These are phyloP conservation scores for Pseudogymnoascus sp. DNA, from an alignment of 2,329 filamentous ascomycete species.

Conservation along the genomic window DNA sequence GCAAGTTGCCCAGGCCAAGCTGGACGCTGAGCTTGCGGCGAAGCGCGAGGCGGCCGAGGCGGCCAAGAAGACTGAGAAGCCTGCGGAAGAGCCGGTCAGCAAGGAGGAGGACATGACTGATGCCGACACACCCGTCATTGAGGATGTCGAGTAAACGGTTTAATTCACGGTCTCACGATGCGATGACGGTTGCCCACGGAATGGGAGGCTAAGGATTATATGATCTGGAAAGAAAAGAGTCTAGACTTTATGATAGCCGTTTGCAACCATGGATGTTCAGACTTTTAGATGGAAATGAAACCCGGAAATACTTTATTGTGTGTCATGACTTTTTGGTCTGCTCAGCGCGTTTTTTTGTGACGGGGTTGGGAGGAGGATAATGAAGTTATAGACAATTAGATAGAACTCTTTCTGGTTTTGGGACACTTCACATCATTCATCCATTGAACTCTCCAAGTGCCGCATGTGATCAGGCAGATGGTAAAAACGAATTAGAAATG, in stretches of 20 bases:
- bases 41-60: slow-evolving; percentile 36
- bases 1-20: slow-evolving; percentile 64
- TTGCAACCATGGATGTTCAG: slow-evolving; percentile 7
- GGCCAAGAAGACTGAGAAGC: slow-evolving; percentile 45
- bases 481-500: neutral
- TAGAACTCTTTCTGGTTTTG: slow-evolving; percentile 2
- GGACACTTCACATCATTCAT: neutral
- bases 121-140: slow-evolving; percentile 44
- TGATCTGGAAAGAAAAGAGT: neutral
- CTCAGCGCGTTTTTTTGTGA: neutral
- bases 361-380: neutral
- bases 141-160: slow-evolving; percentile 26
- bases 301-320: slow-evolving; percentile 6
- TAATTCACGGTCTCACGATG: slow-evolving; percentile 6
- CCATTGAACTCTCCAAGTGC: neutral
- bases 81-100: slow-evolving; percentile 27
- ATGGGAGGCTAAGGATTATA: neutral
- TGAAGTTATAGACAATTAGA: neutral
- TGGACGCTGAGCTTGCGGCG: slow-evolving; percentile 69
- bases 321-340: slow-evolving; percentile 1
- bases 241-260: slow-evolving; percentile 2
- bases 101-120: slow-evolving; percentile 58
- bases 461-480: neutral
- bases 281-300: slow-evolving; percentile 8
- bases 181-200: slow-evolving; percentile 6